Conservation (phyloP, 768 basidiomycete species). For the Lentinus brumalis region DNA sequence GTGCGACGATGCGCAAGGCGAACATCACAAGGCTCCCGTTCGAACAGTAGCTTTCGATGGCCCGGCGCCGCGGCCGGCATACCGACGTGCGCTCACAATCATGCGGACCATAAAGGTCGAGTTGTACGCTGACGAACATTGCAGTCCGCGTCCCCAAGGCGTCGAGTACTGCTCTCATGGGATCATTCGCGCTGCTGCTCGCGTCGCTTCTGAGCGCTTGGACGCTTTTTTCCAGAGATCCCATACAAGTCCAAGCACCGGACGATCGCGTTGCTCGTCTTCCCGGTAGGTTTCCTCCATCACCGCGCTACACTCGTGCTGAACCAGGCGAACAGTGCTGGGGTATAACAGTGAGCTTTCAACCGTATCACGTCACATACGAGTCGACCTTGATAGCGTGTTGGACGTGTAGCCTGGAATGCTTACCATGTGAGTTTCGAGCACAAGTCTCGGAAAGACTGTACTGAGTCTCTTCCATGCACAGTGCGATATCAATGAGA, state of each 20-base stretch:
- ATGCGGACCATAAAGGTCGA: no score
- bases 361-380: background rate
- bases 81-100: no score
- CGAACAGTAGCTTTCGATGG: background rate
- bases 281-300: constrained; percentile 32
- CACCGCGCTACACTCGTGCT: background rate
- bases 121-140: background rate
- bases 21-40: background rate
- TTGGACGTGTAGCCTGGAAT: constrained; percentile 56
- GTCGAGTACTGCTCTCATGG: constrained; percentile 3
- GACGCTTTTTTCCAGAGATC: constrained; percentile 2
- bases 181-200: constrained; percentile 7
- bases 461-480: background rate
- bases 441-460: background rate
- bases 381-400: background rate
- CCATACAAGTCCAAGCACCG: constrained; percentile 6
- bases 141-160: background rate
- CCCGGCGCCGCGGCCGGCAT: background rate
- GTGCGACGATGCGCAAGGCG: background rate
- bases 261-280: constrained; percentile 36
- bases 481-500: constrained; percentile 62
- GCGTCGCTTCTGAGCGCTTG: constrained; percentile 10
- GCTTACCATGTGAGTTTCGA: constrained; percentile 56
- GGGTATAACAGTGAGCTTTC: constrained; percentile 60
- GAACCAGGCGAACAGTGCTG: constrained; percentile 40